These are phyloP conservation scores for Diaporthe destruens DNA, from an alignment of 2,329 filamentous ascomycete genomes.

Conservation along the genomic window DNA sequence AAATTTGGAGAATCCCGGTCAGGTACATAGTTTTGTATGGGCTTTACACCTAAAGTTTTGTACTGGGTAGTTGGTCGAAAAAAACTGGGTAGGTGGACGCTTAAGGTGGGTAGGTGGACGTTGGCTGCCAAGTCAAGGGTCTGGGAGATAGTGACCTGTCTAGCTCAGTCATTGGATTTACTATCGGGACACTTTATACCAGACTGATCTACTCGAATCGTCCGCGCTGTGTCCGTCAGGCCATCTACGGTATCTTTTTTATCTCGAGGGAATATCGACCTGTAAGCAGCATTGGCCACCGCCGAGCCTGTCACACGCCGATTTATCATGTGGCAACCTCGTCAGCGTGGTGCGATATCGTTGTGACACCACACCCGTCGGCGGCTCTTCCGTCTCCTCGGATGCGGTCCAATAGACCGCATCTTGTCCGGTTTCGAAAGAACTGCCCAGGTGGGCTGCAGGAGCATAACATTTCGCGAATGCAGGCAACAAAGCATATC, in stretches of 20 bases:
- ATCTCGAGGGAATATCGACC: conserved; percentile 1
- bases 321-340: conserved; percentile 14
- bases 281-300: conserved; percentile 20
- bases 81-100: too few species aligned
- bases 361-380: conserved; percentile 12
- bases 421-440: not conserved
- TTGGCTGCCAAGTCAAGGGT: too few species aligned
- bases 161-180: conserved; percentile 22
- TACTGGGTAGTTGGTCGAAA: too few species aligned
- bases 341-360: not conserved
- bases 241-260: not conserved
- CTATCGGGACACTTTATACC: conserved; percentile 9
- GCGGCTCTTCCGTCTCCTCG: conserved; percentile 20
- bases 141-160: conserved; percentile 31
- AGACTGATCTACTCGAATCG: conserved; percentile 18
- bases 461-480: not conserved
- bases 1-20: too few species aligned
- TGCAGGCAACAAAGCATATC: not conserved
- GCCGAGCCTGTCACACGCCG: conserved; percentile 16
- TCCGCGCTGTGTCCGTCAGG: not conserved
- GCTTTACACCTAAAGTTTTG: too few species aligned
- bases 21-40: too few species aligned
- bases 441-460: not conserved
- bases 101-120: too few species aligned
- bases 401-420: not conserved